phyloP scores from a whole-genome alignment of 164 flowering plant genomes.

The Vitis vinifera region ASM3070453v1 NC_081808.1:22481501-22482000 shows the following conservation, averaged over 20 bases:
- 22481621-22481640: constrained; percentile 78
- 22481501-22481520: neutral
- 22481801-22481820: constrained; percentile 74
- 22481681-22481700: too few species aligned
- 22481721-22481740: constrained; percentile 19
- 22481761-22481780: constrained; percentile 58
- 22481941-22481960: too few species aligned
- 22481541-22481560: constrained; percentile 77
- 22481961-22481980: too few species aligned
- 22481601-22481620: constrained; percentile 91
- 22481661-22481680: too few species aligned
- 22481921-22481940: too few species aligned
- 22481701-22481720: too few species aligned
- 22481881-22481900: too few species aligned
- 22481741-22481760: constrained; percentile 63
- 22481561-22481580: constrained; percentile 86
- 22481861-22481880: too few species aligned
- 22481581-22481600: constrained; percentile 91
- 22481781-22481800: constrained; percentile 55
- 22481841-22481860: too few species aligned
- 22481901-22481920: too few species aligned
- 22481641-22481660: constrained; percentile 57
- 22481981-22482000: too few species aligned
- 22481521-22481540: constrained; percentile 2
- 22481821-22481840: constrained; percentile 62